Conservation (phyloP, 257 asterid species). For the Leptodermis oblonga region DNA sequence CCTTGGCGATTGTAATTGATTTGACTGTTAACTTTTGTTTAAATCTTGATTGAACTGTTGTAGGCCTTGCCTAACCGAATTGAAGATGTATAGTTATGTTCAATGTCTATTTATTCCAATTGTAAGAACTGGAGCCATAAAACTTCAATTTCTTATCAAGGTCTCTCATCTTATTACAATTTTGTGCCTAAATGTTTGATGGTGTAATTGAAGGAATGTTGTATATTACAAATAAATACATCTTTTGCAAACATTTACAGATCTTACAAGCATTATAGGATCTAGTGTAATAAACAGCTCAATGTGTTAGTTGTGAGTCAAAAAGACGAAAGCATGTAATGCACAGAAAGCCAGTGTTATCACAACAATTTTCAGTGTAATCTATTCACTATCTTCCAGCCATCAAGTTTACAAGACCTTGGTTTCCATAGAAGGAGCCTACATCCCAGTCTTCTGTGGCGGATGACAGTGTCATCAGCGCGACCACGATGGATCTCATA, state of each 20-base stretch:
- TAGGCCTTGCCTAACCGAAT: not conserved
- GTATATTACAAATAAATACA: not conserved
- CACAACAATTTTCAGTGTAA: constrained; percentile 13
- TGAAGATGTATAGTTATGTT: constrained; percentile 7
- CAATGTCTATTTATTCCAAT: not conserved
- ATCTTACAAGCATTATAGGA: constrained; percentile 10
- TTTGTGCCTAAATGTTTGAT: not conserved
- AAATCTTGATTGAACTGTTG: constrained; percentile 2
- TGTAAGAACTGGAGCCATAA: too few relatives aligned
- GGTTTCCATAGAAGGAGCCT: constrained; percentile 72
- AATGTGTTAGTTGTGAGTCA: not conserved
- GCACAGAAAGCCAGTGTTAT: not conserved
- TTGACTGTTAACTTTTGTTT: not conserved
- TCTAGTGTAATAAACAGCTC: not conserved
- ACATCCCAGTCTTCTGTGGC: constrained; percentile 89
- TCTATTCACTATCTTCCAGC: constrained; percentile 73
- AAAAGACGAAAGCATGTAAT: not conserved
- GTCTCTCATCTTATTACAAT: not conserved
- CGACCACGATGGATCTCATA: constrained; percentile 89
- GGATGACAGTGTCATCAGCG: constrained; percentile 83
- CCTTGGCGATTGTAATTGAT: not conserved
- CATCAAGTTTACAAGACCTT: constrained; percentile 59
- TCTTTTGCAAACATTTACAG: constrained; percentile 13
- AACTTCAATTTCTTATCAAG: not conserved
- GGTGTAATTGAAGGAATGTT: not conserved